phyloP scores from a whole-genome alignment of 768 basidiomycete genomes.

The Serendipita sp. region DNA sequence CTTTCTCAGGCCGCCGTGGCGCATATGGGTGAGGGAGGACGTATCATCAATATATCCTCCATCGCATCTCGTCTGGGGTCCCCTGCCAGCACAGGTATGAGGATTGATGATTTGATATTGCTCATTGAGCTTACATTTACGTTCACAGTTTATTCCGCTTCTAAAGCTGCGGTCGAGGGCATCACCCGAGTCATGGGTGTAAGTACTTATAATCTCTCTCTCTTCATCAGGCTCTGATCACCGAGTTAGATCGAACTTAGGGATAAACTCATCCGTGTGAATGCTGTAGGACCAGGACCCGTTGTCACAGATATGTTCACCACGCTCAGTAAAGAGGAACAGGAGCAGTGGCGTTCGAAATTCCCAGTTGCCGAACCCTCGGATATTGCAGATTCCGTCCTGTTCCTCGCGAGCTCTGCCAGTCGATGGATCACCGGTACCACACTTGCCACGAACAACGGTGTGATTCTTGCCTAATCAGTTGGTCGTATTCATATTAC shows the following conservation, averaged over 20 bases:
- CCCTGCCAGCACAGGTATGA: slow-evolving; percentile 22
- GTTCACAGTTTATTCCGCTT: slow-evolving; percentile 34
- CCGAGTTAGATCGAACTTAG: not conserved
- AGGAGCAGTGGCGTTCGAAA: too few species aligned
- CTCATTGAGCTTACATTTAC: slow-evolving; percentile 20
- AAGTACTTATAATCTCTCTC: not conserved
- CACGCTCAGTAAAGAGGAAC: too few species aligned
- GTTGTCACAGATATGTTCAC: slow-evolving; percentile 31
- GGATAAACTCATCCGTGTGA: slow-evolving; percentile 35
- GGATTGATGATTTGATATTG: slow-evolving; percentile 28
- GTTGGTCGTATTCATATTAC: too few species aligned
- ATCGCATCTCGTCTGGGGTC: not conserved
- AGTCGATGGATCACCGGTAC: too few species aligned
- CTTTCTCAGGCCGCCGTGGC: slow-evolving; percentile 24
- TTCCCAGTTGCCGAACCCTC: too few species aligned
- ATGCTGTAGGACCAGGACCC: slow-evolving; percentile 42
- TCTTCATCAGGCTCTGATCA: too few species aligned
- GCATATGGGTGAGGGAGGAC: not conserved
- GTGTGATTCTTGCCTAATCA: too few species aligned
- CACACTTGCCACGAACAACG: too few species aligned
- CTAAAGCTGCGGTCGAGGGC: slow-evolving; percentile 47
- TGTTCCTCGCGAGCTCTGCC: too few species aligned
- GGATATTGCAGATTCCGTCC: too few species aligned
- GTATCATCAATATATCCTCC: not conserved
- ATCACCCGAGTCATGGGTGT: slow-evolving; percentile 28